Conservation (phyloP, 75 land plant genomes). For the Cunninghamia lanceolata region DNA sequence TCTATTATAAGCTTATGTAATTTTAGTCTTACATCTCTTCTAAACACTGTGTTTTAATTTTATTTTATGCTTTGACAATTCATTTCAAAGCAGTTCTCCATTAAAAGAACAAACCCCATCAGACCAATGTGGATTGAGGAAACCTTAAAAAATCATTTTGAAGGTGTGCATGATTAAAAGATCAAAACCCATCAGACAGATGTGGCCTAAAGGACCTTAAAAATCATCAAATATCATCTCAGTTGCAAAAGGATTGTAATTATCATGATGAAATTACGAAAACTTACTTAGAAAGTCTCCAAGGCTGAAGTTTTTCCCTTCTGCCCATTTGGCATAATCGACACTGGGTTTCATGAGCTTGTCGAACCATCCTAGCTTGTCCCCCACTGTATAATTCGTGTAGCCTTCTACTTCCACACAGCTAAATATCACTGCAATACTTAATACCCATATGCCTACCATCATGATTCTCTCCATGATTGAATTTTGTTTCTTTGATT, state of each 20-base stretch:
- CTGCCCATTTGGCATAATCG: conserved; percentile 66
- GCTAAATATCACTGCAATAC: background rate
- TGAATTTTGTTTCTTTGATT: background rate
- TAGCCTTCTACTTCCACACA: conserved; percentile 29
- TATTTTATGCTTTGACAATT: background rate
- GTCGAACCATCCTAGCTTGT: conserved; percentile 65
- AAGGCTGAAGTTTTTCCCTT: conserved; percentile 51
- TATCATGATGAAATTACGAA: background rate
- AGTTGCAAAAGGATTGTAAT: background rate
- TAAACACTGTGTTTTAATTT: background rate
- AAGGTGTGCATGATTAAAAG: background rate
- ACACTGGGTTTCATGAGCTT: conserved; percentile 31
- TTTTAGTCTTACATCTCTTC: background rate
- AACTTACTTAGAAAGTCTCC: conserved; percentile 77
- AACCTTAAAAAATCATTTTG: background rate
- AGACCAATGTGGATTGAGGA: background rate
- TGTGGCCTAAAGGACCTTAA: background rate
- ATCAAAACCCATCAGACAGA: background rate
- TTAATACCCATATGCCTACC: background rate
- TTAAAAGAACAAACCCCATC: background rate
- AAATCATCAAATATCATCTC: background rate
- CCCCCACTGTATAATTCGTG: conserved; percentile 71
- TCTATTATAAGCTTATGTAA: background rate
- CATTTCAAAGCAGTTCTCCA: background rate
- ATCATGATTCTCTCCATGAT: background rate